Evolutionary conservation across 495 filamentous ascomycete genomes (phyloP), one percentile per base, ranked within the genome.

Genomic region (Penicillium psychrofluorescens): DNA sequence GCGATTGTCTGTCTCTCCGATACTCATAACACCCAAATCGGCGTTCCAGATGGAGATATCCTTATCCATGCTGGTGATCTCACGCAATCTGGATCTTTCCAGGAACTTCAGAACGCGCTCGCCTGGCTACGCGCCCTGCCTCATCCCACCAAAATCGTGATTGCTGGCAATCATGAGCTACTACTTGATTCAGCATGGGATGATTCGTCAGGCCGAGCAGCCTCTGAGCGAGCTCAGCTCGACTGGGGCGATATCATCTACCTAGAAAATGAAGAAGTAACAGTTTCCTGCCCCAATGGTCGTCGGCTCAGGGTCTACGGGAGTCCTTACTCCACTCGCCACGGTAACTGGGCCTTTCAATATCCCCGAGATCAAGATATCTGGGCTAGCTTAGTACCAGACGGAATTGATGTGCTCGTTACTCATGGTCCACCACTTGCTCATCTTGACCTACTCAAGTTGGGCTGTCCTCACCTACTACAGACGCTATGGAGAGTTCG

Each of bases 21-120:
- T 59, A 90, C 88, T 4, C 87, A 92, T 50, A 83, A 84, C 51
- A 65, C 70, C 1, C 53, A 56, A 5, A 42, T 67, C n/a, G 68
- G 74, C 28, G 54, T 90, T 2, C 80, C 81, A 0, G 55, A 73
- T 33, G 87, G 85, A 28, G 86, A 91, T 49, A 61, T 90, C 39
- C 67, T 90, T 4, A 79, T 91, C 31, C 86, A 90, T 59, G 81
- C 82, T 11, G 87, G 88, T 8, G 86, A 92, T 60, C 57, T 89
- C 54, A 81, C 79, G 6, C 76, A 81, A 45, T 67, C 61, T 4
- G 86, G 87, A 11, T 80, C 70, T 10, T 58, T 68, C 5, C 51
- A 63, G 4, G 77, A 83, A 38, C 73, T 91, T 8, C 76, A 81
- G 57, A 63, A 52, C 14, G 73, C 79, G 50, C 46, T 88, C 29